These are phyloP conservation scores for Phoma herbarum DNA, from an alignment of 2,329 filamentous ascomycete genomes.

Conservation along the genomic window DNA sequence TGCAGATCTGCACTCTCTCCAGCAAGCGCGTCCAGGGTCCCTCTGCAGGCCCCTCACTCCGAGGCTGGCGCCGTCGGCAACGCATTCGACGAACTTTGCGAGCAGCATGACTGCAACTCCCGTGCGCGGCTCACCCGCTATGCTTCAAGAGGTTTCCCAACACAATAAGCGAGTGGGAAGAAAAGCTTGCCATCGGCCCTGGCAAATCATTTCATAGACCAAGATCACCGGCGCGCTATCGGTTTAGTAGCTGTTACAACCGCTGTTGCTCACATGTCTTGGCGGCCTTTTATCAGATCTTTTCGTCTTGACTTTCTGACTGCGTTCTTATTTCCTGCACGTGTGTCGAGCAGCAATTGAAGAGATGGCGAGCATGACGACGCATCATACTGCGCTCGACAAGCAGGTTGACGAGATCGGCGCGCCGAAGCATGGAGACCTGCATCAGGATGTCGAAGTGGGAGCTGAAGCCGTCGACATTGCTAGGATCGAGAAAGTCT, in stretches of 20 bases:
- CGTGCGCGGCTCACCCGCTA: conserved; percentile 3
- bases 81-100: conserved; percentile 1
- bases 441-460: conserved; percentile 46
- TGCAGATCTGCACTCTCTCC: conserved; percentile 15
- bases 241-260: conserved; percentile 30
- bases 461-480: conserved; percentile 46
- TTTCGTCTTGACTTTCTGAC: conserved; percentile 12
- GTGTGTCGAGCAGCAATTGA: background rate
- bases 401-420: conserved; percentile 31
- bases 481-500: conserved; percentile 50
- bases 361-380: conserved; percentile 35
- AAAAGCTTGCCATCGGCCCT: conserved; percentile 7
- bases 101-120: conserved; percentile 11
- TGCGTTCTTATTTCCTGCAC: conserved; percentile 1
- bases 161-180: conserved; percentile 7
- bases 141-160: conserved; percentile 14
- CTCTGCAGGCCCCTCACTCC: conserved; percentile 3
- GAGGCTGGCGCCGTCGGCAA: conserved; percentile 2
- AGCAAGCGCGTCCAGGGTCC: conserved; percentile 14
- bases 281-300: conserved; percentile 21
- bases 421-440: conserved; percentile 35
- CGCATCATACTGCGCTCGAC: conserved; percentile 23
- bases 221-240: conserved; percentile 26
- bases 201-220: conserved; percentile 24
- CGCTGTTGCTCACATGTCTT: conserved; percentile 17